phyloP scores from a whole-genome alignment of 768 basidiomycete species.

The Lentinula guzmanii region DNA sequence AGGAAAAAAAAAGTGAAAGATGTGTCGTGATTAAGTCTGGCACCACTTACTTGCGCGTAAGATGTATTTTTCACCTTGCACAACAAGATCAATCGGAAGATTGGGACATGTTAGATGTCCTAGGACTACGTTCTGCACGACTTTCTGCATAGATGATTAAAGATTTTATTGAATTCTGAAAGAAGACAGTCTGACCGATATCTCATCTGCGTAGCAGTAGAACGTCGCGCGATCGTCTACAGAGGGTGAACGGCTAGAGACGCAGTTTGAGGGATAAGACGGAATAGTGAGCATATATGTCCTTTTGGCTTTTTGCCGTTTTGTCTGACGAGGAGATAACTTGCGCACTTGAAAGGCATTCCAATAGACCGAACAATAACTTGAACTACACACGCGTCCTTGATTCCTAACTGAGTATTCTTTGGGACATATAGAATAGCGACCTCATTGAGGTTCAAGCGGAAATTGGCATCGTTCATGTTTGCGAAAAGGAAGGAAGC shows the following conservation, averaged over 20 bases:
- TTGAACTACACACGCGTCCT: background rate
- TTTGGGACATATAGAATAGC: background rate
- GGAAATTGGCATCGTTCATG: background rate
- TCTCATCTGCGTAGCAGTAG: conserved; percentile 2
- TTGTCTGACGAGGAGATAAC: background rate
- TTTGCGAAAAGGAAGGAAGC: too few relatives aligned
- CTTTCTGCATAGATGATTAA: background rate
- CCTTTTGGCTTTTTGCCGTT: too few relatives aligned
- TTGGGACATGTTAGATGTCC: background rate
- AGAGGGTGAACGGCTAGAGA: background rate
- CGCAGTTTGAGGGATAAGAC: too few relatives aligned
- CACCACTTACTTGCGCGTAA: background rate
- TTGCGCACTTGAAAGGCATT: background rate
- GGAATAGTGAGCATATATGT: background rate
- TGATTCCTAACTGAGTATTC: background rate
- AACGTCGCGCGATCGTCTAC: conserved; percentile 1
- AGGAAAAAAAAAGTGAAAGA: background rate
- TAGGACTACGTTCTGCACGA: background rate
- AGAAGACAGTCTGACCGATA: background rate
- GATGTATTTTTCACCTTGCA: background rate
- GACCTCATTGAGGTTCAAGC: background rate
- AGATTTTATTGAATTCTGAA: too few relatives aligned
- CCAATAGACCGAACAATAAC: background rate
- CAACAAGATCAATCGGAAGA: background rate
- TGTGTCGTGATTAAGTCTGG: too few relatives aligned